These are phyloP conservation scores for Blastosporella zonata DNA, from an alignment of 1,284 basidiomycete species.

Conservation along the genomic window DNA sequence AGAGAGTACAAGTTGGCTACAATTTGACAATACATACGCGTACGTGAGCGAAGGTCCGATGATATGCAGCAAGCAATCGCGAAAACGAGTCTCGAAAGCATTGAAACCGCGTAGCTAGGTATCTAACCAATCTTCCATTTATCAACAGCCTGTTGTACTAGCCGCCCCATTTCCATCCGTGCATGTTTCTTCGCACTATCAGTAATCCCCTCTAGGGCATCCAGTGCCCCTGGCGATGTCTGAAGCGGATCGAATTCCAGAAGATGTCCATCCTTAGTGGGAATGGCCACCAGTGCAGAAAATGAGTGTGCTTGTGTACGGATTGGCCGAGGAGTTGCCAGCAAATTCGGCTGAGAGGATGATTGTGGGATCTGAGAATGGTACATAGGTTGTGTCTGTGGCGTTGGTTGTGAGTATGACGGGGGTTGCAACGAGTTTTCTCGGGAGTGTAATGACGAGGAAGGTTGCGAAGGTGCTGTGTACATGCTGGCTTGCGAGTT, in stretches of 20 bases:
- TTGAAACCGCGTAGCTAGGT: neutral
- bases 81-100: constrained; percentile 1
- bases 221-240: constrained; percentile 65
- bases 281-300: constrained; percentile 59
- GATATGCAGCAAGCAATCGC: neutral
- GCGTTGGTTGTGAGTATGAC: constrained; percentile 22
- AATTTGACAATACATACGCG: constrained; percentile 1
- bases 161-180: constrained; percentile 64
- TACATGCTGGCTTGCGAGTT: constrained; percentile 46
- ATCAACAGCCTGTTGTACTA: constrained; percentile 66
- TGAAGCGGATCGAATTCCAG: constrained; percentile 77
- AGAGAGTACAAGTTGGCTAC: neutral
- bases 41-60: constrained; percentile 8
- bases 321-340: constrained; percentile 31
- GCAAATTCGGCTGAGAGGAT: constrained; percentile 21
- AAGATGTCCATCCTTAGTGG: constrained; percentile 69
- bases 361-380: constrained; percentile 32
- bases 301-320: constrained; percentile 36
- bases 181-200: constrained; percentile 79
- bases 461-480: constrained; percentile 32
- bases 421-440: constrained; percentile 36
- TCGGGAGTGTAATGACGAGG: constrained; percentile 42
- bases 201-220: constrained; percentile 71
- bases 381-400: constrained; percentile 30
- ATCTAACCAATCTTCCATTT: constrained; percentile 63